These are phyloP conservation scores for Chaetomiaceae sp. DNA, from an alignment of 2,329 filamentous ascomycete genomes.

Conservation along the genomic window DNA sequence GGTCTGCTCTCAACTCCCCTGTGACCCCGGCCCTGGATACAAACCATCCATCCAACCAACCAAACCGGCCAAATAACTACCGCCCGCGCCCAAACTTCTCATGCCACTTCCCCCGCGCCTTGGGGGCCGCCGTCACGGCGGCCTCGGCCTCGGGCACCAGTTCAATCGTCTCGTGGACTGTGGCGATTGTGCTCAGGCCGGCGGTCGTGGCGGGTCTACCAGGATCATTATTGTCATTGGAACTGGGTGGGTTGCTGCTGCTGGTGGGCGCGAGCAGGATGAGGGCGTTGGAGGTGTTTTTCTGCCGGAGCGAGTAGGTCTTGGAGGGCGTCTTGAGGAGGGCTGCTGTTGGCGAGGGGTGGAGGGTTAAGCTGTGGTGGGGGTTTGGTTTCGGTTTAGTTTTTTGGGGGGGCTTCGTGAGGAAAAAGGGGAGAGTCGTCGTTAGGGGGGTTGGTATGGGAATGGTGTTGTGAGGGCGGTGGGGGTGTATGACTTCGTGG, in stretches of 20 bases:
- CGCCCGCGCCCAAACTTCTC: slow-evolving; percentile 51
- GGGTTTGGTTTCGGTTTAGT: too few relatives aligned
- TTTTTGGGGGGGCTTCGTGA: not conserved
- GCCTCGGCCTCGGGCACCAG: slow-evolving; percentile 42
- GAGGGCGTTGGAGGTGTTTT: slow-evolving; percentile 64
- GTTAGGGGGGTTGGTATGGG: too few relatives aligned
- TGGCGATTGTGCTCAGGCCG: slow-evolving; percentile 48
- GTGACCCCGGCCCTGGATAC: too few relatives aligned
- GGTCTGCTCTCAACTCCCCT: too few relatives aligned
- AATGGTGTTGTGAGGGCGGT: slow-evolving; percentile 1
- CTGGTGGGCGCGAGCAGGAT: slow-evolving; percentile 44
- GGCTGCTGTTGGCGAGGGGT: slow-evolving; percentile 48
- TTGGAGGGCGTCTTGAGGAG: slow-evolving; percentile 47
- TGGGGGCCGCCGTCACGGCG: slow-evolving; percentile 29
- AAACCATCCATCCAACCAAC: too few relatives aligned
- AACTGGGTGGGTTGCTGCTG: not conserved
- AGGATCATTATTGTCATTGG: slow-evolving; percentile 19
- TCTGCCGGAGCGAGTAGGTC: slow-evolving; percentile 58
- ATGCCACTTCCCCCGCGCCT: slow-evolving; percentile 53
- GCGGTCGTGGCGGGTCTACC: slow-evolving; percentile 17
- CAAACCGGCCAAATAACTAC: slow-evolving; percentile 24
- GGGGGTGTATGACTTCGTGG: not conserved
- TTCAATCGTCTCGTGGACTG: slow-evolving; percentile 60
- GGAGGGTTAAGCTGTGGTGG: slow-evolving; percentile 42
- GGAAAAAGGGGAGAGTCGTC: too few relatives aligned